phyloP scores from a whole-genome alignment of 202 grass and related monocot species.

The Sporobolus alterniflorus region DNA sequence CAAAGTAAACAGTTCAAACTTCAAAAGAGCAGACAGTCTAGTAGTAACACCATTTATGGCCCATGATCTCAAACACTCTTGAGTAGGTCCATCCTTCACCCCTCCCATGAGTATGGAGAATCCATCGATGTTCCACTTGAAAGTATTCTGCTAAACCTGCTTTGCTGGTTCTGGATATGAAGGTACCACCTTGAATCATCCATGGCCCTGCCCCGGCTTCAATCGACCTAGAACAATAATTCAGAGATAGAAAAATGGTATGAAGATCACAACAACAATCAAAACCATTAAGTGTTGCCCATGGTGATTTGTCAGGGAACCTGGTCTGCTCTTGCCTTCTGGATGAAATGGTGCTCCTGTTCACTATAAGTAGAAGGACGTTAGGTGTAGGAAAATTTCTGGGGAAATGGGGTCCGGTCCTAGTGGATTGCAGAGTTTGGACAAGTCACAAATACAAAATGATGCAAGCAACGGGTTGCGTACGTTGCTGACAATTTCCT shows the following conservation, averaged over 20 bases:
- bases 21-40: not conserved
- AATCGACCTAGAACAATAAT: slow-evolving; percentile 11
- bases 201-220: not conserved
- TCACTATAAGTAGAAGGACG: slow-evolving; percentile 9
- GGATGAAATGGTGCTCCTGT: not conserved
- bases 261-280: not conserved
- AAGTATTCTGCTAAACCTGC: slow-evolving; percentile 1
- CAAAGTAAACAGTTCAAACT: not conserved
- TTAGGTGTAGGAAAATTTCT: not conserved
- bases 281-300: slow-evolving; percentile 25
- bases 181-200: not conserved
- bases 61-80: slow-evolving; percentile 35
- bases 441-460: not conserved
- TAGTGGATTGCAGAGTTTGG: not conserved
- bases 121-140: slow-evolving; percentile 44
- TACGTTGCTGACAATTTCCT: not conserved
- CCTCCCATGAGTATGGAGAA: slow-evolving; percentile 42
- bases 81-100: slow-evolving; percentile 39
- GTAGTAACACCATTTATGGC: slow-evolving; percentile 11
- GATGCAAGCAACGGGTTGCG: not conserved
- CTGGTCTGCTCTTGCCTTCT: not conserved
- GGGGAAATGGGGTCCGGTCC: not conserved
- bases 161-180: slow-evolving; percentile 1
- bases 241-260: not conserved
- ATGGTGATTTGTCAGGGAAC: not conserved